Percentiles rank a stretch among this genome's conserved stretches.
Evolutionary conservation across 2,329 filamentous ascomycete species (phyloP).

Genomic region (Cadophora malorum): DNA sequence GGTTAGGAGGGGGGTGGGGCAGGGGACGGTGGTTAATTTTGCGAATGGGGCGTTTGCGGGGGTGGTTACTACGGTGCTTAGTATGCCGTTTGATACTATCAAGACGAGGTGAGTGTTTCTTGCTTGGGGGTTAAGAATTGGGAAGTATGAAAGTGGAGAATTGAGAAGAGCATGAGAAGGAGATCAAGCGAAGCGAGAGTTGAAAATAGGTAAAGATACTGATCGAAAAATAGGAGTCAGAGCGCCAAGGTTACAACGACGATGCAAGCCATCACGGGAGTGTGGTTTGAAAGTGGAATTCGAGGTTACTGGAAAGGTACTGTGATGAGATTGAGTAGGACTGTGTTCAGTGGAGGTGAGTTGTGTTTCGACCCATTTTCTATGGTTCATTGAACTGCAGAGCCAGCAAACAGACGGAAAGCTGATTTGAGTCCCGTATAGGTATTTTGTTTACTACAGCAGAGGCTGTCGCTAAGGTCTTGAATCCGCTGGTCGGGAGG

Average conservation of each 20-base stretch:
- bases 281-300: slow-evolving; percentile 63
- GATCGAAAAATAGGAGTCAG: slow-evolving; percentile 50
- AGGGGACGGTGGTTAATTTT: slow-evolving; percentile 61
- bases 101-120: slow-evolving; percentile 56
- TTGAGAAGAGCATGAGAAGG: too few species aligned
- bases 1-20: slow-evolving; percentile 29
- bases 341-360: slow-evolving; percentile 66
- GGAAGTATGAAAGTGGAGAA: too few species aligned
- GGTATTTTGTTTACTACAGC: slow-evolving; percentile 29
- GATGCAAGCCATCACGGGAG: slow-evolving; percentile 59
- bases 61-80: slow-evolving; percentile 63
- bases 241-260: slow-evolving; percentile 63
- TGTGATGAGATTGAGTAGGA: slow-evolving; percentile 68
- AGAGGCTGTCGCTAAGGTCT: slow-evolving; percentile 27
- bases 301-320: slow-evolving; percentile 71
- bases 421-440: not conserved
- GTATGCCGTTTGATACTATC: slow-evolving; percentile 67
- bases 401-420: too few species aligned
- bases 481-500: slow-evolving; percentile 22
- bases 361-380: too few species aligned
- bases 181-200: too few species aligned
- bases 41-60: slow-evolving; percentile 67
- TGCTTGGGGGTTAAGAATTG: too few species aligned
- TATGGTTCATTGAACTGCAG: too few species aligned
- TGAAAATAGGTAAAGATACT: not conserved